A percentile compares a stretch with the other conserved stretches of the same genome.
phyloP scores from a whole-genome alignment of 495 filamentous ascomycete species.

The Parathielavia hyrcaniae region DNA sequence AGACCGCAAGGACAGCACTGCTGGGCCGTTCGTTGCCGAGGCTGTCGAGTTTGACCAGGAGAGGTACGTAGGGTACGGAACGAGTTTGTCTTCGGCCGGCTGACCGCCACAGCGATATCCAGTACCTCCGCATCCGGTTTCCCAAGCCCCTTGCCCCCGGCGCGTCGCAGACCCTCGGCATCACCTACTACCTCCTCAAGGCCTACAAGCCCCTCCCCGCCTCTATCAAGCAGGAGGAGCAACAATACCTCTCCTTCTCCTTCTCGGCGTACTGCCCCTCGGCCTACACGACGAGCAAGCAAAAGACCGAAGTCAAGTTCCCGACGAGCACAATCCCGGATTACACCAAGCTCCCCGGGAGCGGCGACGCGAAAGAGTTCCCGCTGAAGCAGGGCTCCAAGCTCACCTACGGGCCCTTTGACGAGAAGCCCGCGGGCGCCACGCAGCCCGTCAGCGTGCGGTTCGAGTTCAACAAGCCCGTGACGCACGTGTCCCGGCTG shows the following conservation, averaged over 20 bases:
- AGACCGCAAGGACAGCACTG: slow-evolving; percentile 72
- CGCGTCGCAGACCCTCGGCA: slow-evolving; percentile 75
- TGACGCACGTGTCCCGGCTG: slow-evolving; percentile 65
- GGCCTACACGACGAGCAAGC: slow-evolving; percentile 76
- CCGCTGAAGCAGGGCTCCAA: slow-evolving; percentile 77
- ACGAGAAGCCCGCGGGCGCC: slow-evolving; percentile 66
- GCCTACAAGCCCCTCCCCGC: slow-evolving; percentile 73
- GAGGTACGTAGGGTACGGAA: slow-evolving; percentile 43
- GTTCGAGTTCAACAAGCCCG: slow-evolving; percentile 91
- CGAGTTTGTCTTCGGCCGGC: background rate
- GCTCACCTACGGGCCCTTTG: slow-evolving; percentile 90
- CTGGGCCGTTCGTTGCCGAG: slow-evolving; percentile 61
- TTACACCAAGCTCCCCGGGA: slow-evolving; percentile 65
- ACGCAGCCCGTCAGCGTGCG: slow-evolving; percentile 67
- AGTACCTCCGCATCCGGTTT: slow-evolving; percentile 80
- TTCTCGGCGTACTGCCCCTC: slow-evolving; percentile 78
- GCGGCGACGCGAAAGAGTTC: slow-evolving; percentile 56
- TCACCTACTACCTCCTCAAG: slow-evolving; percentile 72
- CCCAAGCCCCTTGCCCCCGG: slow-evolving; percentile 66
- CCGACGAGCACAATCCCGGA: slow-evolving; percentile 71
- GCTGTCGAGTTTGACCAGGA: slow-evolving; percentile 56
- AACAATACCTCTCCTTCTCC: slow-evolving; percentile 76
- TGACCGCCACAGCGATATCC: slow-evolving; percentile 51
- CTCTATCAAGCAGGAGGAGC: slow-evolving; percentile 68
- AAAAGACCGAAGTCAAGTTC: slow-evolving; percentile 95